Base-by-base conservation (phyloP, 345 rosid genomes). In the Brassica cretica region DNA sequence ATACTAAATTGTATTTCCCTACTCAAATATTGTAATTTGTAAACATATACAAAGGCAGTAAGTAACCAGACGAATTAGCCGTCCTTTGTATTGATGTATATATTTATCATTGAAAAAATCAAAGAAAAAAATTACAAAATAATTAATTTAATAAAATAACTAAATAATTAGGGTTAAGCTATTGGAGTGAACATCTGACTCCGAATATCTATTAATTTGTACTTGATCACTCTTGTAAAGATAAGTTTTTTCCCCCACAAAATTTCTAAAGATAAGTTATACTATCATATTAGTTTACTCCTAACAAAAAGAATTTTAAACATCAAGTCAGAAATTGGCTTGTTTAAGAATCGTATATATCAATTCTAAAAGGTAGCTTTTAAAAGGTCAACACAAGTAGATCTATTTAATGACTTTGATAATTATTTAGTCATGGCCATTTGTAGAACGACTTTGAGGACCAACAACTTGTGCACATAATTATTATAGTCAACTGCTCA, bases 381-480 rank as follows among this genome's bases (percentile, higher is more conserved):
- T 59, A 19, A 78, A 72, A 78, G 68, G 81, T 66, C 81, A 72
- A 72, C 21, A 59, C 25, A 60, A 24, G 18, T 41, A 72, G 29
- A 1, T 66, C 53, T 29, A 72, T 66, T 29, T 58, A 72, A 32
- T 66, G 64, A 27, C 64, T 41, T 65, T 24, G 51, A 78, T 14
- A 39, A 65, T 29, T 56, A 46, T 60, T 46, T 60, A 73, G 33
- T 2, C 49, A 49, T 35, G 69, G 12, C 56, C 11, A 74, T 73
- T 46, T 46, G 68, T 35, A 32, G 46, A 60, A 66, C 24, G 69
- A 78, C 77, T 60, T 60, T 24, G 24, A n/a, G 73, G 46, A 73
- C 74, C 73, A 72, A 72, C 63, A 73, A 73, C 70, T 60, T 73
- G 64, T 60, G 62, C 61, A 33, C n/a, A 32, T 21, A 35, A 29